Evolutionary conservation across 192 early-diverging fungal genomes (phyloP).

Genomic region (Backusella westeae): DNA sequence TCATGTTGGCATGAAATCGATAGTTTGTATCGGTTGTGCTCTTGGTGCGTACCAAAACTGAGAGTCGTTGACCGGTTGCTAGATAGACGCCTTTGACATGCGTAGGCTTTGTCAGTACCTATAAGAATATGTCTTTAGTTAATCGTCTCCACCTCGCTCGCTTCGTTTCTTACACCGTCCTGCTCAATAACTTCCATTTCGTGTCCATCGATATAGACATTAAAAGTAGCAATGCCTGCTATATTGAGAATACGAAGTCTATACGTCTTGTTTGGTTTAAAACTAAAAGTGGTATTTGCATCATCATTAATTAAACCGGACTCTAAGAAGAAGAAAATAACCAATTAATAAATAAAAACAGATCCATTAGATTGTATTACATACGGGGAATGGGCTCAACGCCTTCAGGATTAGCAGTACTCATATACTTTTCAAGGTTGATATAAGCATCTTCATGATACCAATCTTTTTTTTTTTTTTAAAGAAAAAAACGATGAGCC

Average conservation of each 20-base stretch:
- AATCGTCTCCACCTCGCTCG: neutral
- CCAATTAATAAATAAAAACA: too few relatives aligned
- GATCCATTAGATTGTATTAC: neutral
- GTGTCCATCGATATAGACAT: conserved; percentile 79
- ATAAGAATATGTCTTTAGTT: neutral
- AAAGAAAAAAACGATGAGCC: neutral
- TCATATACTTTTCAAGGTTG: conserved; percentile 57
- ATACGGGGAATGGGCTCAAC: conserved; percentile 68
- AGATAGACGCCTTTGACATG: conserved; percentile 55
- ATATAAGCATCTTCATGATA: conserved; percentile 62
- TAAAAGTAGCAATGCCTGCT: conserved; percentile 73
- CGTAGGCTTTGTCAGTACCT: conserved; percentile 54
- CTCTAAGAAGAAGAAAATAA: conserved; percentile 38
- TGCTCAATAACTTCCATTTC: conserved; percentile 77
- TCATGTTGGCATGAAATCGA: conserved; percentile 71
- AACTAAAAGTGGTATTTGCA: conserved; percentile 47
- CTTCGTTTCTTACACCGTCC: conserved; percentile 55
- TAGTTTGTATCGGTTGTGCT: conserved; percentile 63
- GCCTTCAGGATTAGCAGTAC: conserved; percentile 65
- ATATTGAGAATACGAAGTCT: conserved; percentile 83
- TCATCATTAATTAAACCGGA: conserved; percentile 65
- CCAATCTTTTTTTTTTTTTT: conserved; percentile 46
- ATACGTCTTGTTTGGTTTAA: conserved; percentile 79
- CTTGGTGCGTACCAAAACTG: conserved; percentile 75
- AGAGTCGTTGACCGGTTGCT: conserved; percentile 75